Evolutionary conservation across 352 stramenopile species (phyloP), one percentile per base, ranked within the genome.

Genomic region (Pelagophyceae sp.): DNA sequence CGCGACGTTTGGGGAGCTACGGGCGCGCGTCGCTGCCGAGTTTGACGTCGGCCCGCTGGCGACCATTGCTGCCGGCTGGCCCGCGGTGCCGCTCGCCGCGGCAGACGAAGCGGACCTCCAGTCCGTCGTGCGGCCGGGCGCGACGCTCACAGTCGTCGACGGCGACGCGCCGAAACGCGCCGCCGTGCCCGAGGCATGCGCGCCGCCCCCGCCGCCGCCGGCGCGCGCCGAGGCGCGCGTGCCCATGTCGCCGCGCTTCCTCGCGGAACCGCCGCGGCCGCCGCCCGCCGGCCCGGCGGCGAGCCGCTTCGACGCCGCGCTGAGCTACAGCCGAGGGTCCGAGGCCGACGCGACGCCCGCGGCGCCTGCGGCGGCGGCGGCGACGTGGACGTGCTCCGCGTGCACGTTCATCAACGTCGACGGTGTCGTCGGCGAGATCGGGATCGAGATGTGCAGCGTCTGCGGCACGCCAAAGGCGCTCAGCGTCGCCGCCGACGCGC

Each of bases 391-490:
- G 15, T 71, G 61, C 61, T 6, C 5, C 29, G 29, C 61, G 31
- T 71, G 61, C 61, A 71, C 61, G 15, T 71, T 71, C 31, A 38
- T 71, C 61, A 71, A 71, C 61, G 61, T 71, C 15, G n/a, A 37
- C 29, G 58, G 58, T 6, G 23, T 6, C 5, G 17, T 11, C 5
- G 58, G 32, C 23, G 29, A 2, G 23, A 11, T n/a, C 5, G 58
- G 58, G 5, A 37, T 40, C 29, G 61, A 37, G 29, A 1, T 71
- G 3, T 71, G 61, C 33, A 15, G 15, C 61, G 61, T 71, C 61
- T 71, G 61, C 61, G 61, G 61, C 31, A 38, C 61, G 61, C 1
- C 29, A 40, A 19, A 37, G 33, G 29, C 61, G 61, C 29, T 29
- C 3, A n/a, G 11, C 29, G 15, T 15, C 61, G 61, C 29, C 29